These are phyloP conservation scores for Hypoxylon intermedium DNA, from an alignment of 495 filamentous ascomycete genomes.

Conservation along the genomic window DNA sequence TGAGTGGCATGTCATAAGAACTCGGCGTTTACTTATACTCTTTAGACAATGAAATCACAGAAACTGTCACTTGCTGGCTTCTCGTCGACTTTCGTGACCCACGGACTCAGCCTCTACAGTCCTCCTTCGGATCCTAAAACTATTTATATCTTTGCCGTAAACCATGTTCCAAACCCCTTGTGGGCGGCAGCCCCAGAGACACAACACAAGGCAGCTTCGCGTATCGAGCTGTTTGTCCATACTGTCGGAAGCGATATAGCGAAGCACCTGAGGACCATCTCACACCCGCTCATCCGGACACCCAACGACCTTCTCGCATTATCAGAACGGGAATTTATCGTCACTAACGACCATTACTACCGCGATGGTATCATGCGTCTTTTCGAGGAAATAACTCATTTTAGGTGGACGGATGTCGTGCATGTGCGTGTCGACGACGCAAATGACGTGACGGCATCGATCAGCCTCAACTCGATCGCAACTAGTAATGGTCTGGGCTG, in stretches of 20 bases:
- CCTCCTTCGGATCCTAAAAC: conserved; percentile 52
- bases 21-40: not conserved
- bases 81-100: conserved; percentile 61
- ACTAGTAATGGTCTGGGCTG: conserved; percentile 67
- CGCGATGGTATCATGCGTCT: conserved; percentile 54
- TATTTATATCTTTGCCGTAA: conserved; percentile 68
- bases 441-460: conserved; percentile 50
- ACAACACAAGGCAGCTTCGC: conserved; percentile 53
- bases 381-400: conserved; percentile 46
- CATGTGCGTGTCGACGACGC: conserved; percentile 33
- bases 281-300: conserved; percentile 58
- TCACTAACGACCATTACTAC: conserved; percentile 69
- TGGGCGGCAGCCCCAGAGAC: conserved; percentile 36
- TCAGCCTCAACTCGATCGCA: conserved; percentile 52
- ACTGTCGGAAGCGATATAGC: conserved; percentile 42
- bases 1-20: too few relatives aligned
- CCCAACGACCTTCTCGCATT: conserved; percentile 66
- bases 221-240: conserved; percentile 67
- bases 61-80: conserved; percentile 61
- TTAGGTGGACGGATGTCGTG: conserved; percentile 46
- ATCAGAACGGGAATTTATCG: conserved; percentile 58
- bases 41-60: conserved; percentile 59
- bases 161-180: conserved; percentile 60
- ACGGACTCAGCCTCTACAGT: conserved; percentile 65
- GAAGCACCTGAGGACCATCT: conserved; percentile 54